phyloP scores from a whole-genome alignment of 2,329 filamentous ascomycete species.

The Fusarium oligoseptatum region DNA sequence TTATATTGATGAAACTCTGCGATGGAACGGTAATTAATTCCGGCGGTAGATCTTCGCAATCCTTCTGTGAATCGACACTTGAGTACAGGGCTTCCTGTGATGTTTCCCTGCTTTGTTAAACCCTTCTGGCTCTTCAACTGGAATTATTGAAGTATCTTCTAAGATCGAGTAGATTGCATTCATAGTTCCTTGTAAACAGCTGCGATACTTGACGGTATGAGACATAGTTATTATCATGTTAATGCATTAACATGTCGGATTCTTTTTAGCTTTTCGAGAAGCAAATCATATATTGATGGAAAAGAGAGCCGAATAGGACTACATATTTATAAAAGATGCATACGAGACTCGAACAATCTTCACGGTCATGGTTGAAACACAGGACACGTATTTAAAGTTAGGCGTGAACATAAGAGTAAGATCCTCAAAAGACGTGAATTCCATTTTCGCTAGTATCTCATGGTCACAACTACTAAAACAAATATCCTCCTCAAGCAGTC shows the following conservation, averaged over 20 bases:
- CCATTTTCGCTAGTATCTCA: constrained; percentile 6
- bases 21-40: not conserved
- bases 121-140: not conserved
- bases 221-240: not conserved
- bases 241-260: not conserved
- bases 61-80: not conserved
- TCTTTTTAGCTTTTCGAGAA: not conserved
- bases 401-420: not conserved
- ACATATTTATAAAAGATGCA: too few species aligned
- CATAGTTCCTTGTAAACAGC: too few species aligned
- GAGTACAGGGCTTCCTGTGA: not conserved
- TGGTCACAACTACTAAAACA: not conserved
- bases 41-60: not conserved
- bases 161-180: not conserved
- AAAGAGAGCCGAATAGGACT: not conserved
- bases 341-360: not conserved
- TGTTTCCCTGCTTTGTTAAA: not conserved
- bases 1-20: not conserved
- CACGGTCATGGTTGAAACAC: too few species aligned
- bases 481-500: not conserved
- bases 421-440: not conserved
- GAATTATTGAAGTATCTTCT: not conserved
- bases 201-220: not conserved
- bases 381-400: too few species aligned
- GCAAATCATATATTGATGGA: not conserved